Base-by-base conservation (phyloP, 2,329 filamentous ascomycete species). In the Akanthomyces uredinophilus region DNA sequence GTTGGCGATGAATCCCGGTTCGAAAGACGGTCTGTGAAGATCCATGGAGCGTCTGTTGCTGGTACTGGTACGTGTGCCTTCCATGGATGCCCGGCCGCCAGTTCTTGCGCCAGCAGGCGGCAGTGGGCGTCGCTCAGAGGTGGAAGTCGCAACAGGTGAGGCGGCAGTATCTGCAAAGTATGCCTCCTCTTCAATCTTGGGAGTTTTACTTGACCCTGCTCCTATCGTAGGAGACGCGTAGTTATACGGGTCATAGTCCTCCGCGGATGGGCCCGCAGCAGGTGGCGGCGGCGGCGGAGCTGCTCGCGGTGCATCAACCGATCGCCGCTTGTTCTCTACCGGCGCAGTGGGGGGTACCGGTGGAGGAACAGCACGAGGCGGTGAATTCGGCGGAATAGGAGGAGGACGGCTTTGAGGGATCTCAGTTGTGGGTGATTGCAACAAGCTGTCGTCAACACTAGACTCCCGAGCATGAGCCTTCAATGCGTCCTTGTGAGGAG, bases 401-500 rank as follows among this genome's bases (percentile, higher is more conserved):
- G 87, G 87, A 46, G 82, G 80, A 27, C 77, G 63, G 20, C 71
- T 74, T 8, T 80, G 77, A 8, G 81, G 77, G 50, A 72, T 74
- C 50, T 81, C 81, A 5, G 73, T 68, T 1, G 71, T 68, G 3
- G 84, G 85, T 6, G 85, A 87, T 63, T 82, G 80, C n/a, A 87
- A 77, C 3, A 83, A 84, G 44, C 82, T 86, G 62, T 89, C 87
- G 65, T 96, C 92, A 60, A 90, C 72, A 71, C 90, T 96, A 7
- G 88, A 85, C 51, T 94, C 91, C 60, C 89, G 85, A 8, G 83
- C 85, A 73, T 96, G 92, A 10, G 91, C 79, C 73, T 94, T 96
- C 64, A 98, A 76, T 1, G 94, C 93, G 76, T 96, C 94, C 75
- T 96, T 97, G 74, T 96, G 92, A 61, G 90, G 91, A n/a, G 86